Percentiles rank a stretch among this genome's conserved stretches.
Conservation (phyloP, 2,329 filamentous ascomycete species). For the Colletotrichum incanum region DNA sequence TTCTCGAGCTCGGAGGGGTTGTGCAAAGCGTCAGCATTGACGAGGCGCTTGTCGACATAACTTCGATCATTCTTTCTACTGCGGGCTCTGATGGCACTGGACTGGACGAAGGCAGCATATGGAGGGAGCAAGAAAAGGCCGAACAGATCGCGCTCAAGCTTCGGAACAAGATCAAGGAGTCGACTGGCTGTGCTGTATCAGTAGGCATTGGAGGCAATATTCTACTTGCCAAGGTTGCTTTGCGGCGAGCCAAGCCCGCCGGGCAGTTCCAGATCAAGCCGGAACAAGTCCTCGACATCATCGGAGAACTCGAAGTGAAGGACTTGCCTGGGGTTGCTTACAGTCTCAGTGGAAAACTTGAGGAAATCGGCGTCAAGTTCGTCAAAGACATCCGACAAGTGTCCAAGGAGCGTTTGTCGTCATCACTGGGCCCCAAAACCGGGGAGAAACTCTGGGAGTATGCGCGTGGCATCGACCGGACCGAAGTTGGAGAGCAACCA, state of each 20-base stretch:
- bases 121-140: conserved; percentile 84
- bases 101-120: conserved; percentile 77
- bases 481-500: conserved; percentile 88
- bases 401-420: conserved; percentile 82
- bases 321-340: conserved; percentile 93
- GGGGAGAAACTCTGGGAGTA: conserved; percentile 94
- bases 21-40: conserved; percentile 98
- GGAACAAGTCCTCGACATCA: conserved; percentile 82
- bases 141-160: conserved; percentile 79
- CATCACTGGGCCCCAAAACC: conserved; percentile 89
- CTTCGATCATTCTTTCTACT: conserved; percentile 75
- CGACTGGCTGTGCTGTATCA: conserved; percentile 89
- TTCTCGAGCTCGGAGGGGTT: conserved; percentile 83
- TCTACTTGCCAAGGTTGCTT: conserved; percentile 89
- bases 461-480: conserved; percentile 86
- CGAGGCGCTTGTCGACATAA: conserved; percentile 91
- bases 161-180: conserved; percentile 78
- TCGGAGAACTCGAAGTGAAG: conserved; percentile 84
- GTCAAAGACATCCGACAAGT: conserved; percentile 87
- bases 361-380: conserved; percentile 85
- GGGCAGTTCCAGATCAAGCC: conserved; percentile 92
- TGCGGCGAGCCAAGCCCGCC: conserved; percentile 93
- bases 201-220: conserved; percentile 95
- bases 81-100: conserved; percentile 77
- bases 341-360: conserved; percentile 89